Evolutionary conservation across 75 land plant genomes (phyloP).

Genomic region (Picea glauca): DNA sequence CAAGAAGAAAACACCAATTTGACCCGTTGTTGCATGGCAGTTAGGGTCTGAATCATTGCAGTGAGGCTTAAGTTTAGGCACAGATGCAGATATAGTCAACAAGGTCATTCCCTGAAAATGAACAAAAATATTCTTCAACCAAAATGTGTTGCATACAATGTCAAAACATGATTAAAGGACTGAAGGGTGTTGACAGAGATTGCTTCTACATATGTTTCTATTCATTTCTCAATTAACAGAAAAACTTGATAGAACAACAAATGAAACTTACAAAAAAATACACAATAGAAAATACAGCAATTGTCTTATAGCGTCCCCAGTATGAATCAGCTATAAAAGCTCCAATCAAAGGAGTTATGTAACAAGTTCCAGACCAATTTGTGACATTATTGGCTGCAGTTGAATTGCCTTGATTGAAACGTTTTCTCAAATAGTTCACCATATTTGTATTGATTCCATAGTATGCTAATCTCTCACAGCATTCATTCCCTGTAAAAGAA

Average conservation of each 20-base stretch:
- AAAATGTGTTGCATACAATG: too few relatives aligned
- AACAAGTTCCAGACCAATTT: constrained; percentile 90
- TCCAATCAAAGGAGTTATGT: constrained; percentile 82
- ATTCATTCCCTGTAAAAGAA: constrained; percentile 16
- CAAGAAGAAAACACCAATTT: constrained; percentile 58
- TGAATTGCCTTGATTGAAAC: constrained; percentile 64
- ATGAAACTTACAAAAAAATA: constrained; percentile 63
- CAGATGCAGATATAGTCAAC: constrained; percentile 66
- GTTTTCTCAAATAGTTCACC: constrained; percentile 65
- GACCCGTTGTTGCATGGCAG: constrained; percentile 38
- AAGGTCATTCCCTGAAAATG: constrained; percentile 60
- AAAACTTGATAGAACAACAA: too few relatives aligned
- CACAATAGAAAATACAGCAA: constrained; percentile 63
- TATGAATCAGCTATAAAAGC: constrained; percentile 92
- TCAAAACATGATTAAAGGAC: too few relatives aligned
- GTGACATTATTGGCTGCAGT: constrained; percentile 81
- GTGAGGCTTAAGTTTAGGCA: constrained; percentile 58
- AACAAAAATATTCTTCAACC: not conserved
- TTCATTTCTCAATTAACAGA: too few relatives aligned
- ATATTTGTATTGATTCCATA: constrained; percentile 43
- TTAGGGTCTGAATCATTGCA: constrained; percentile 26
- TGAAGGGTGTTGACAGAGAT: too few relatives aligned
- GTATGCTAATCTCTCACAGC: constrained; percentile 36
- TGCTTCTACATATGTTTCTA: too few relatives aligned
- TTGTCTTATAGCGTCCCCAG: constrained; percentile 92